A percentile compares a stretch with the other conserved stretches of the same genome.
These are phyloP conservation scores for Coemansia umbellata DNA, from an alignment of 192 early-diverging fungal genomes.

Conservation along the genomic window DNA sequence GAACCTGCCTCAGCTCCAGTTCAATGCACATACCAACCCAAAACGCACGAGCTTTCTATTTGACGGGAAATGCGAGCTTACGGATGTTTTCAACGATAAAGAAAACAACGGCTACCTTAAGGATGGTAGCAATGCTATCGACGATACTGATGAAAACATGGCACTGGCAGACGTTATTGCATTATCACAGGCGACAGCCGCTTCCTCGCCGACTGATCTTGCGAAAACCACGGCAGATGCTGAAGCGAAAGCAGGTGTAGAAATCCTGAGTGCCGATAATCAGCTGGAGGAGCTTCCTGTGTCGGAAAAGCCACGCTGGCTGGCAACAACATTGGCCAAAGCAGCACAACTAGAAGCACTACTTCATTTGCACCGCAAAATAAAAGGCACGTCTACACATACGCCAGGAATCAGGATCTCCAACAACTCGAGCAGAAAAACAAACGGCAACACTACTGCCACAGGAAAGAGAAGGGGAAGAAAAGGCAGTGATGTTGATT, in stretches of 20 bases:
- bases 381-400: background rate
- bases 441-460: background rate
- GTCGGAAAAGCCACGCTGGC: constrained; percentile 23
- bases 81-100: background rate
- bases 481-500: background rate
- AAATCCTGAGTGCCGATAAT: background rate
- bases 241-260: background rate
- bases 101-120: background rate
- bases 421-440: background rate
- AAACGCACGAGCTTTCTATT: constrained; percentile 16
- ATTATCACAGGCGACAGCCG: background rate
- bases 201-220: background rate
- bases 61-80: constrained; percentile 5
- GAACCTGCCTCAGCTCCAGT: too few species aligned
- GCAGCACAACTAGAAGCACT: constrained; percentile 26
- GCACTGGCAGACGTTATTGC: constrained; percentile 23
- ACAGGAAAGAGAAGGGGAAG: constrained; percentile 7
- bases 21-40: too few species aligned
- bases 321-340: constrained; percentile 23
- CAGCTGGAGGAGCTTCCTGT: background rate
- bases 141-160: constrained; percentile 10
- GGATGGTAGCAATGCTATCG: too few species aligned
- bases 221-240: background rate
- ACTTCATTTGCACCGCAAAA: constrained; percentile 28
- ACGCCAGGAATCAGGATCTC: background rate